Evolutionary conservation across 169 alveolate genomes (phyloP).

Genomic region (Miamiensis avidus): DNA sequence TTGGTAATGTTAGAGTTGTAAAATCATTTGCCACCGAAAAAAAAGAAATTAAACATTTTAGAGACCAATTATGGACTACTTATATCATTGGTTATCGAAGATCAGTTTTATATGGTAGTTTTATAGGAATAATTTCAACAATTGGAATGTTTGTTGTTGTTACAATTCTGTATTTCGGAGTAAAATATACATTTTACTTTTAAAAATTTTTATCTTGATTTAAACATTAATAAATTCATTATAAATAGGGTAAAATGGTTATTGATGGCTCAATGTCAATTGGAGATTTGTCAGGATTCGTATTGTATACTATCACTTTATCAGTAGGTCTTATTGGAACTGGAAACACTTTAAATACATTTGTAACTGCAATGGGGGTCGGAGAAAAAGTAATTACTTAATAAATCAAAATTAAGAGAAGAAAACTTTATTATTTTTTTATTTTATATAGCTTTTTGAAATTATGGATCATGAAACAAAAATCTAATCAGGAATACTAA

Average conservation of each 20-base stretch:
- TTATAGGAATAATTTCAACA: conserved; percentile 13
- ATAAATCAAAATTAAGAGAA: too few relatives aligned
- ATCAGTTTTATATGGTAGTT: conserved; percentile 18
- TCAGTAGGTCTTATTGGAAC: conserved; percentile 16
- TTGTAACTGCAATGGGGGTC: conserved; percentile 39
- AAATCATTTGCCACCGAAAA: conserved; percentile 32
- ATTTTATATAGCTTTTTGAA: too few relatives aligned
- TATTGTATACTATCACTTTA: conserved; percentile 34
- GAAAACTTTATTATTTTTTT: too few relatives aligned
- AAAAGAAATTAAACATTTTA: conserved; percentile 11
- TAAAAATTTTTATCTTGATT: too few relatives aligned
- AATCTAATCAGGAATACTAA: conserved; percentile 23
- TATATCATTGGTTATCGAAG: conserved; percentile 32
- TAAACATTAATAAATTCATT: too few relatives aligned
- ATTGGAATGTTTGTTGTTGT: conserved; percentile 26
- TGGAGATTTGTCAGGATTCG: conserved; percentile 33
- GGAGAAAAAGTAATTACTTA: conserved; percentile 34
- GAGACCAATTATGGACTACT: neutral
- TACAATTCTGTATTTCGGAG: conserved; percentile 28
- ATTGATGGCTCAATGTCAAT: conserved; percentile 18
- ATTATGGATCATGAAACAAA: conserved; percentile 29
- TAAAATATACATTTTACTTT: too few relatives aligned
- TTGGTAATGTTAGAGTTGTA: conserved; percentile 42
- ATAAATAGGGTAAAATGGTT: conserved; percentile 20
- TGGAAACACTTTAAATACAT: conserved; percentile 21